Base-by-base conservation (phyloP, 2,329 filamentous ascomycete genomes). In the Trichoderma breve region DNA sequence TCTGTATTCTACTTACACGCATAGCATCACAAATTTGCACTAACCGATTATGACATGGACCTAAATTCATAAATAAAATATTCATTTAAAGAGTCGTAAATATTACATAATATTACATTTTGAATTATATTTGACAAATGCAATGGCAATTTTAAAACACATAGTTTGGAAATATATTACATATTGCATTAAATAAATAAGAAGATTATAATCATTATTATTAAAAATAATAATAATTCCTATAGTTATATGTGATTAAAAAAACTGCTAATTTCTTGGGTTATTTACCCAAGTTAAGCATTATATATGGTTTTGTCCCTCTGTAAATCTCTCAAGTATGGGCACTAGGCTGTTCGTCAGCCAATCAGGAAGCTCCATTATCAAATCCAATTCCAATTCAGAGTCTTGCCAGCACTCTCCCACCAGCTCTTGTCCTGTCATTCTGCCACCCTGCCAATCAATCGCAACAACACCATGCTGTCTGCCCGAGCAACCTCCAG, bases 401-500 rank as follows among this genome's bases (percentile, higher is more conserved):
- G 39, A 34, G 53, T 51, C 67, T 67, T 61, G 72, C 73, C 73
- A 68, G 70, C 77, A 81, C 80, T 80, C 80, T 78, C 77, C 81
- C 78, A 81, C 76, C 78, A 75, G 71, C 76, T 74, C 75, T 75
- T 74, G 75, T 77, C 76, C 75, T 73, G 64, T 53, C 67, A 60
- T 73, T 74, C 76, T 66, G 63, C 63, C 47, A 28, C 32, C 32
- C 60, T 63, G 34, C 60, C 77, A 75, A 79, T 73, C 28, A 61
- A 70, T 70, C 67, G 67, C 67, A 70, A 62, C 75, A 76, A 78
- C 78, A 81, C 77, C 76, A 84, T 85, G 83, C 81, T 86, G 80
- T 82, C 84, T 75, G 81, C 82, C 76, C 82, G 81, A 82, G 79
- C 82, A 78, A 80, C 81, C 77, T 80, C 82, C 66, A 80, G 76